Evolutionary conservation across 768 basidiomycete genomes (phyloP), one percentile per base, ranked within the genome.

Genomic region (Amanita jacksonii): DNA sequence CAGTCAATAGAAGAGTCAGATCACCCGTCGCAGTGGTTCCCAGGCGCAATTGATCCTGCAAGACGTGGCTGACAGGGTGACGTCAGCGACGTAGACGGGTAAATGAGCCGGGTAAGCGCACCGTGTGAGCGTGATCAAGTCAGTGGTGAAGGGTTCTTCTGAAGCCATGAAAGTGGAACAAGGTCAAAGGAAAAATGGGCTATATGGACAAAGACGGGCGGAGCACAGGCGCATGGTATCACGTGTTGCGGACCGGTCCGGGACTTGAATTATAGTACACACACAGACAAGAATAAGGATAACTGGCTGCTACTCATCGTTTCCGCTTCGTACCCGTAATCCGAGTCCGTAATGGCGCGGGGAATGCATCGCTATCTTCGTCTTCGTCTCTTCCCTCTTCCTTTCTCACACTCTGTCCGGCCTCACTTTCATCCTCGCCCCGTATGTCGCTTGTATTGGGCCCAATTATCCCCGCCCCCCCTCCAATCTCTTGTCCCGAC

Each of bases 71-170:
- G 53, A 19, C 49, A 41, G 38, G 44, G 40, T 38, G 18, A 20
- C 25, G 22, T 19, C 25, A 34, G 39, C 37, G 15, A 22, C 23
- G 49, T 36, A 42, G 45, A 46, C 19, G 44, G 43, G 6, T 15
- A 34, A 19, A 41, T n/a, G 46, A 43, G 25, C 33, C 18, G 23
- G 32, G 39, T 44, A 22, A 37, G 52, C 77, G 30, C 58, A 90
- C 89, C 91, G 77, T 49, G 92, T 96, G 57, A 96, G 76, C 38
- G 92, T 96, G 66, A 94, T 86, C 54, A 96, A 69, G 59, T 96
- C 90, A 33, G 85, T 85, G 67, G 69, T 81, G 49, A 87, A 87
- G 45, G 72, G 59, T 54, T 88, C 81, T 57, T 85, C 79, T 56
- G 74, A 54, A 36, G 68, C 52, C 68, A 74, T 73, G 48, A 19